Evolutionary conservation across 371 early-diverging fungal species (phyloP).

Genomic region (Nematocida minor): DNA sequence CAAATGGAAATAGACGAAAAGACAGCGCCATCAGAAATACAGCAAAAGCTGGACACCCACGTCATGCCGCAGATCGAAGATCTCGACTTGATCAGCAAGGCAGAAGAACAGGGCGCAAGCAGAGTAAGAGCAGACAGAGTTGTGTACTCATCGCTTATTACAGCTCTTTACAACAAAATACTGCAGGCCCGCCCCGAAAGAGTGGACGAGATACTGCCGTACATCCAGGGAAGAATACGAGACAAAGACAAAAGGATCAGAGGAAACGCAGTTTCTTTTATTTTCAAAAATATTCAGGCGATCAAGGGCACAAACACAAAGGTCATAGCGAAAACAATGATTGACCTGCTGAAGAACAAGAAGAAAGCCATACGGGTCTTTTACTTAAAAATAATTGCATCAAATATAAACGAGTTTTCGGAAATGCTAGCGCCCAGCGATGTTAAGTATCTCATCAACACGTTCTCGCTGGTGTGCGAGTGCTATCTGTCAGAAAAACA

Average conservation of each 20-base stretch:
- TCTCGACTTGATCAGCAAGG: neutral
- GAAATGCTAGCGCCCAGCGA: neutral
- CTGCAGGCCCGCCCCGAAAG: neutral
- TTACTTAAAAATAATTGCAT: neutral
- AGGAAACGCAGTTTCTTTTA: neutral
- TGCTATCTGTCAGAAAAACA: neutral
- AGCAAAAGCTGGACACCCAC: neutral
- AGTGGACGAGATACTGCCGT: constrained; percentile 23
- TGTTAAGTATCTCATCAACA: neutral
- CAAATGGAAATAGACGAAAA: constrained; percentile 12
- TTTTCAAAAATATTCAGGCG: neutral
- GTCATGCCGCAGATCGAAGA: neutral
- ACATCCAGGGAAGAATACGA: neutral
- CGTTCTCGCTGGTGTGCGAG: constrained; percentile 11
- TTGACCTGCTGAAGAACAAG: constrained; percentile 42
- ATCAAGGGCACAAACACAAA: neutral
- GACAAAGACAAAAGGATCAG: constrained; percentile 30
- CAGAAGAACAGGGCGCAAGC: neutral
- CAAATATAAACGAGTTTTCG: constrained; percentile 5
- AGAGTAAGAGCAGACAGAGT: constrained; percentile 25
- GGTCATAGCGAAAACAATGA: constrained; percentile 4
- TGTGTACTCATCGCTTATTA: neutral
- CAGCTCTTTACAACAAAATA: neutral
- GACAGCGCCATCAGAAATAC: constrained; percentile 10
- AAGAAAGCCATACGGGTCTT: neutral